Percentiles rank a stretch among this genome's conserved stretches.
phyloP scores from a whole-genome alignment of 768 basidiomycete genomes.

The Lentinula sp. region DNA sequence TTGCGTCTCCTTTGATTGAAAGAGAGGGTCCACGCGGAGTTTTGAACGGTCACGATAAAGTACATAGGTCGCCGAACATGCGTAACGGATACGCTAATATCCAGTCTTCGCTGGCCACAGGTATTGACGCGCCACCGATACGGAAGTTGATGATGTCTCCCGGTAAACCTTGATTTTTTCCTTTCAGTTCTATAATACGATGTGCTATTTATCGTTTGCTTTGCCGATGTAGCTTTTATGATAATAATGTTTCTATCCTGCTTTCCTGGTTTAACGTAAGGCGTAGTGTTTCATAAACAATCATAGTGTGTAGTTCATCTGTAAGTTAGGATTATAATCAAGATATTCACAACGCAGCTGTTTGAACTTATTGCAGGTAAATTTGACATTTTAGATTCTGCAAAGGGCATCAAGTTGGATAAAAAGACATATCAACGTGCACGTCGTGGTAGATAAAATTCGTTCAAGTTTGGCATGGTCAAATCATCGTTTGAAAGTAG shows the following conservation, averaged over 20 bases:
- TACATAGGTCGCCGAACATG: neutral
- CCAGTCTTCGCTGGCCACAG: neutral
- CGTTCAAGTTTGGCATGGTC: too few relatives aligned
- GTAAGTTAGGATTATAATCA: neutral
- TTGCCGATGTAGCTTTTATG: neutral
- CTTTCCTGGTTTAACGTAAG: neutral
- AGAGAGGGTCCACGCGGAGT: neutral
- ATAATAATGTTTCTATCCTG: neutral
- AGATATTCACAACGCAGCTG: too few relatives aligned
- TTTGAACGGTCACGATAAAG: neutral
- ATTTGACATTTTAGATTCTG: too few relatives aligned
- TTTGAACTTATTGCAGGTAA: too few relatives aligned
- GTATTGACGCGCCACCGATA: constrained; percentile 2
- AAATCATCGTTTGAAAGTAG: too few relatives aligned
- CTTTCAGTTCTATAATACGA: neutral
- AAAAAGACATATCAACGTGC: too few relatives aligned
- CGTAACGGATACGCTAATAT: neutral
- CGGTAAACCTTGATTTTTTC: constrained; percentile 2
- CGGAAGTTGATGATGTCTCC: constrained; percentile 7
- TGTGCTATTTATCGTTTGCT: neutral
- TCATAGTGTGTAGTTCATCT: neutral
- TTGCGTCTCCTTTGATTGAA: neutral
- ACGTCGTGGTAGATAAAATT: too few relatives aligned
- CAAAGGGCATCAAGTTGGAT: too few relatives aligned
- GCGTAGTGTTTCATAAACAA: neutral